These are phyloP conservation scores for Volvox reticuliferus DNA, from an alignment of 139 green algal genomes.

Conservation along the genomic window DNA sequence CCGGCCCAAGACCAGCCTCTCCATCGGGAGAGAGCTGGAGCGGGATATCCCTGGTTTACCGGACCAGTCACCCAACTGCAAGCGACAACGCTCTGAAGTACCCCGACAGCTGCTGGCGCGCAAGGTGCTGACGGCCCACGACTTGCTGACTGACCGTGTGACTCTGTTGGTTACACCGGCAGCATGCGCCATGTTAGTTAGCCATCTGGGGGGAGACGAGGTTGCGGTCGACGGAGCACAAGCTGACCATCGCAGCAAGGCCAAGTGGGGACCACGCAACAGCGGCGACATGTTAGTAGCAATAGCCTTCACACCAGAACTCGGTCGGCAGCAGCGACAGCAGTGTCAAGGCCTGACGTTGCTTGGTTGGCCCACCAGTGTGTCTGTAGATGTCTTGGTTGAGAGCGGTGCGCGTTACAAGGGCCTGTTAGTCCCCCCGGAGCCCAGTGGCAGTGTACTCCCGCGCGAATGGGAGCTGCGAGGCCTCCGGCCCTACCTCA, in stretches of 20 bases:
- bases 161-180: background rate
- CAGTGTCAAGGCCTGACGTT: background rate
- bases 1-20: background rate
- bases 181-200: background rate
- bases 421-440: background rate
- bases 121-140: background rate
- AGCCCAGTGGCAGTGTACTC: background rate
- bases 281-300: background rate
- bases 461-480: background rate
- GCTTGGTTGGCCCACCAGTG: background rate
- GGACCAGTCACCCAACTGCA: background rate
- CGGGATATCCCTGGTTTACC: background rate
- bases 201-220: background rate
- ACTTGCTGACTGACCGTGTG: conserved; percentile 16
- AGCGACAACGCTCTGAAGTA: background rate
- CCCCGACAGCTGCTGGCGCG: background rate
- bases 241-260: background rate
- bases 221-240: background rate
- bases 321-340: background rate
- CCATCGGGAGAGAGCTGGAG: background rate
- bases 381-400: background rate
- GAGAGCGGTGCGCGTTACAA: conserved; percentile 31
- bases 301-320: background rate
- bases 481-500: conserved; percentile 25
- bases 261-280: background rate